Conservation (phyloP, 176 grass and related monocot genomes). For the Microstegium vimineum region DNA sequence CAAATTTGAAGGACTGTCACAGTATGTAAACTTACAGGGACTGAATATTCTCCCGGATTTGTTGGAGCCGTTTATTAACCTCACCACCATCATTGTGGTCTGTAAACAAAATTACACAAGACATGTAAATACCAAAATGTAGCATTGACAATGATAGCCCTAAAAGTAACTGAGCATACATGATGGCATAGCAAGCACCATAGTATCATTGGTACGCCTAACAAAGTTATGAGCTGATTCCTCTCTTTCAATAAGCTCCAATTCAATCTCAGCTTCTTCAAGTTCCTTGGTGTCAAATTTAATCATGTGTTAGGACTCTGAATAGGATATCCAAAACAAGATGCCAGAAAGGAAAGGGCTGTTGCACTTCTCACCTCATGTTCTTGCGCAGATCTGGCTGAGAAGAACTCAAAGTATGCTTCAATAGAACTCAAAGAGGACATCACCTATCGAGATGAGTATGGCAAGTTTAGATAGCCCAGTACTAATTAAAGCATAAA, state of each 20-base stretch:
- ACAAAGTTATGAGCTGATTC: conserved; percentile 39
- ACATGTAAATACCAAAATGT: conserved; percentile 4
- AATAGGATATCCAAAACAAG: conserved; percentile 28
- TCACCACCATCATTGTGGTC: conserved; percentile 53
- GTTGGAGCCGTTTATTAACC: conserved; percentile 55
- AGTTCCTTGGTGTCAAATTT: conserved; percentile 62
- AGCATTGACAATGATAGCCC: neutral
- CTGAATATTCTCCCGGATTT: conserved; percentile 65
- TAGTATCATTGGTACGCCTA: conserved; percentile 17
- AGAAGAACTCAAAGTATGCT: conserved; percentile 88
- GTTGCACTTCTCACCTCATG: conserved; percentile 51
- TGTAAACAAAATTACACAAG: conserved; percentile 46
- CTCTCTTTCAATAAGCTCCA: conserved; percentile 80
- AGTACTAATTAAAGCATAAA: conserved; percentile 9
- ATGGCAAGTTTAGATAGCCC: conserved; percentile 20
- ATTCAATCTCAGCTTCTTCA: conserved; percentile 95
- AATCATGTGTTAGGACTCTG: conserved; percentile 32
- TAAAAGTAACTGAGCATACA: conserved; percentile 31
- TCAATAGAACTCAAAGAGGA: conserved; percentile 78
- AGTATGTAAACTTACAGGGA: conserved; percentile 68
- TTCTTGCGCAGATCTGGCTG: conserved; percentile 59
- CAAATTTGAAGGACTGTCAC: conserved; percentile 11
- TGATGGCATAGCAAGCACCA: conserved; percentile 34
- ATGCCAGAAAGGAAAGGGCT: conserved; percentile 7
- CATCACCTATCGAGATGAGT: conserved; percentile 54